These are phyloP conservation scores for Flaveria trinervia DNA, from an alignment of 129 eudicot species.

Conservation along the genomic window DNA sequence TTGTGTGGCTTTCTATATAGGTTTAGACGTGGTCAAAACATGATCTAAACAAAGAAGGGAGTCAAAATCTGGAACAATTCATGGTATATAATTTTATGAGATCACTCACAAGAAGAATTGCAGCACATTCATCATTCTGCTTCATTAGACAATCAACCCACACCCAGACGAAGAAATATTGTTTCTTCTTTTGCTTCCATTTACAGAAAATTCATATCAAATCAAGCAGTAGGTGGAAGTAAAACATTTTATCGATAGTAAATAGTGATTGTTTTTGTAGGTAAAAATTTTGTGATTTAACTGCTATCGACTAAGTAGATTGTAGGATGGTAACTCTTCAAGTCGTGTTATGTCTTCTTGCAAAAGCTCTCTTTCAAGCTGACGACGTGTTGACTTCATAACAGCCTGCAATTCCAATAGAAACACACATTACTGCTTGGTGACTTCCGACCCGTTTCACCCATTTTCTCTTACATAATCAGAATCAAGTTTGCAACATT, in stretches of 20 bases:
- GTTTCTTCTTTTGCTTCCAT: conserved; percentile 18
- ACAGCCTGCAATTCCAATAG: conserved; percentile 54
- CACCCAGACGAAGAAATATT: conserved; percentile 21
- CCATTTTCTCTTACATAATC: neutral
- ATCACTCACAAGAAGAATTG: conserved; percentile 32
- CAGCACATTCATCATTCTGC: conserved; percentile 17
- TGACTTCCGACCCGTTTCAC: neutral
- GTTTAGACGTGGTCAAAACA: conserved; percentile 1
- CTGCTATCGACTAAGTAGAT: conserved; percentile 64
- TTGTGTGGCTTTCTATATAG: neutral
- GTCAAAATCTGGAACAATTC: conserved; percentile 13
- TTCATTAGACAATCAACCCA: conserved; percentile 28
- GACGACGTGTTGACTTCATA: conserved; percentile 97
- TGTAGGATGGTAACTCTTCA: conserved; percentile 87
- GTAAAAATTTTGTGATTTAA: conserved; percentile 27
- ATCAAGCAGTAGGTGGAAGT: conserved; percentile 18
- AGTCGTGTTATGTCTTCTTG: conserved; percentile 78
- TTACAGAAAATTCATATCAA: conserved; percentile 12
- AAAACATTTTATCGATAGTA: conserved; percentile 22
- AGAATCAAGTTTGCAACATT: neutral
- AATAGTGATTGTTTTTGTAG: conserved; percentile 21
- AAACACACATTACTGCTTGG: neutral
- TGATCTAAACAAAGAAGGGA: conserved; percentile 16
- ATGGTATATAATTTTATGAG: conserved; percentile 26
- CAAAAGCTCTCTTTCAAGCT: conserved; percentile 88